Base-by-base conservation (phyloP, 2,329 filamentous ascomycete species). In the Beauveria caledonica region DNA sequence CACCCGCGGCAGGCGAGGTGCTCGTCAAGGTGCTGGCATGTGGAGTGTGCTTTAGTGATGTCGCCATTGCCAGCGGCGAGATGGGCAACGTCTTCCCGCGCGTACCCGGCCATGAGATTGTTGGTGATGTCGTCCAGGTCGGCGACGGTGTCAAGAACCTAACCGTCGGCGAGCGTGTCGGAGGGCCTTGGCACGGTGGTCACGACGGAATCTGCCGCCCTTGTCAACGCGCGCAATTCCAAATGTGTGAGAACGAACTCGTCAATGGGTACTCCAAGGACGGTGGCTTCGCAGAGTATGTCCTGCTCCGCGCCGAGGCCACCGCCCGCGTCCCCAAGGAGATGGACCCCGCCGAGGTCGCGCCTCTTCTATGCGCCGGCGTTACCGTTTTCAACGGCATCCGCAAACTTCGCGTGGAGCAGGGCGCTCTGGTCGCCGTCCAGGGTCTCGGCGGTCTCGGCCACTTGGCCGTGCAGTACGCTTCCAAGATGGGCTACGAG, bases 401-500 rank as follows among this genome's bases (percentile, higher is more conserved):
- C 56, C 79, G 82, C 63, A 82, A 82, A 70, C 75, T 81, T 64
- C 68, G 75, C 25, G 73, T 85, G 49, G 74, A 78, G 65, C 77
- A 80, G 60, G 82, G 82, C 10, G 76, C 72, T n/a, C 63, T 79
- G 0, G 79, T 85, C 0, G 83, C 81, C 23, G 68, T 86, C 23
- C 85, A 92, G 63, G 90, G 88, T 15, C 77, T 93, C 3, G 86
- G 91, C 55, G 90, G 89, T 1, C 78, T 92, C 0, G 89, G 89
- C 2, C 89, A 93, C 71, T 71, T 93, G 33, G 89, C 88, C 0
- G 85, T 92, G 33, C 88, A 92, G 70, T 92, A 87, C 69, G 88
- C 88, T 5, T 77, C 77, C 54, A 85, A 86, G 72, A 90, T 92
- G 88, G 89, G 89, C 5, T 92, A 87, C 72, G 80, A 83, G 61